phyloP scores from a whole-genome alignment of 768 basidiomycete genomes.

The Kwoniella sp. region DNA sequence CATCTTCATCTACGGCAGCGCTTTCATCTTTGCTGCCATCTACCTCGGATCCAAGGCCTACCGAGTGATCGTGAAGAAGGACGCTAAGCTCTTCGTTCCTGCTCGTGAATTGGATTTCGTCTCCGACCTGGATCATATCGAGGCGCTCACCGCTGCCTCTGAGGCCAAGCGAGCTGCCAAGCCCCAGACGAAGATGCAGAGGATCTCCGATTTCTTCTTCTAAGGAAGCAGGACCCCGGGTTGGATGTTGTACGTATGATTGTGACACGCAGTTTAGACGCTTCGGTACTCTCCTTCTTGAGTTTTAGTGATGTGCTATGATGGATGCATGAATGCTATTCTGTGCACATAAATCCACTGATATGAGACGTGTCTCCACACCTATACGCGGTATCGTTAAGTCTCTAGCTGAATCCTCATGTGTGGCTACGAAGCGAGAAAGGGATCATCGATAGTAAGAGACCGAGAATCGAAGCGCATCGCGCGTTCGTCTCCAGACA shows the following conservation, averaged over 20 bases:
- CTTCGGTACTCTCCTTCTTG: not conserved
- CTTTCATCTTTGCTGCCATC: constrained; percentile 34
- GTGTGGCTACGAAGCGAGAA: too few relatives aligned
- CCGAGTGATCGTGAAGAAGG: constrained; percentile 4
- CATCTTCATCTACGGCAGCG: constrained; percentile 32
- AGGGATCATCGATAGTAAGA: too few relatives aligned
- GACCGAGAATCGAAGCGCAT: too few relatives aligned
- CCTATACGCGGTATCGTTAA: too few relatives aligned
- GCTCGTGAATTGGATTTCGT: constrained; percentile 29
- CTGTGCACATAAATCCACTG: too few relatives aligned
- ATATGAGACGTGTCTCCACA: too few relatives aligned
- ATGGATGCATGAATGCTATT: too few relatives aligned
- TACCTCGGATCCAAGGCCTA: constrained; percentile 23
- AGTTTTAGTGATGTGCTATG: too few relatives aligned
- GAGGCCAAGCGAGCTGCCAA: constrained; percentile 23
- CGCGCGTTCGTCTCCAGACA: too few relatives aligned
- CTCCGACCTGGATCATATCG: constrained; percentile 27
- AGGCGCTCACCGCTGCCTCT: constrained; percentile 21
- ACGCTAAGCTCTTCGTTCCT: constrained; percentile 1
- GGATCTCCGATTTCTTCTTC: constrained; percentile 33
- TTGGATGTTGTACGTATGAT: not conserved
- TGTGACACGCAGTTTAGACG: not conserved
- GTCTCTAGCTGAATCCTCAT: too few relatives aligned
- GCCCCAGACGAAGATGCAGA: constrained; percentile 21
- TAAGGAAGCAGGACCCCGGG: constrained; percentile 3